These are phyloP conservation scores for Pseudogymnoascus sp. DNA, from an alignment of 2,329 filamentous ascomycete species.

Conservation along the genomic window DNA sequence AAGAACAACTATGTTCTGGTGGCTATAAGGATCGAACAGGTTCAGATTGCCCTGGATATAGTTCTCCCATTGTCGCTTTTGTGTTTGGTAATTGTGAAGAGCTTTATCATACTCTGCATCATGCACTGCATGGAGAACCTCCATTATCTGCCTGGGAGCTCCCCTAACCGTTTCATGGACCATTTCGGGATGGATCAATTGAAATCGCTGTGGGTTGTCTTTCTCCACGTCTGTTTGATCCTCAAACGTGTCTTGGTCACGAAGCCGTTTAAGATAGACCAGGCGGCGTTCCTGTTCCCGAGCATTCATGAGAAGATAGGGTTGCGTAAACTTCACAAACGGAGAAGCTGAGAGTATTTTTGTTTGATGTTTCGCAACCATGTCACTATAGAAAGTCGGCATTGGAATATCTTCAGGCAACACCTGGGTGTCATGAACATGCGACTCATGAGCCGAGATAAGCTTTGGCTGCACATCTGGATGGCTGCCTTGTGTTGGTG, in stretches of 20 bases:
- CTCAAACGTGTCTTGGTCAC: slow-evolving; percentile 63
- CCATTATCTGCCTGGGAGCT: slow-evolving; percentile 78
- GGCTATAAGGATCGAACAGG: slow-evolving; percentile 88
- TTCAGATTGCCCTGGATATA: slow-evolving; percentile 83
- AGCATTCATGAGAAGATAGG: slow-evolving; percentile 85
- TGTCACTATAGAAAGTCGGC: slow-evolving; percentile 89
- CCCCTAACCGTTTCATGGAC: slow-evolving; percentile 75
- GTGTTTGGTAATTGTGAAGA: slow-evolving; percentile 84
- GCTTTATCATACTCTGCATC: slow-evolving; percentile 96
- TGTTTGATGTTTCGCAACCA: slow-evolving; percentile 87
- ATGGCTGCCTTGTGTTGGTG: slow-evolving; percentile 10
- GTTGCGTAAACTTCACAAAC: slow-evolving; percentile 91
- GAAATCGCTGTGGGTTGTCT: slow-evolving; percentile 62
- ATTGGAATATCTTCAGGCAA: slow-evolving; percentile 73
- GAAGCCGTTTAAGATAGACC: slow-evolving; percentile 70
- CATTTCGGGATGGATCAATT: slow-evolving; percentile 92
- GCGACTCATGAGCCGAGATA: slow-evolving; percentile 31
- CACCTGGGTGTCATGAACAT: slow-evolving; percentile 36
- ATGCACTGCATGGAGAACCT: slow-evolving; percentile 89
- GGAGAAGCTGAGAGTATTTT: slow-evolving; percentile 92
- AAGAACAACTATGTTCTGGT: slow-evolving; percentile 92
- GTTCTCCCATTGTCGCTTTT: slow-evolving; percentile 92
- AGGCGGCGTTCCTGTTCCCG: slow-evolving; percentile 83
- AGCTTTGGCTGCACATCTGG: slow-evolving; percentile 17
- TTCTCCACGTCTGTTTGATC: slow-evolving; percentile 52